Evolutionary conservation across 2,329 filamentous ascomycete species (phyloP), one percentile per base, ranked within the genome.

Genomic region (Tolypocladium endophyticum): DNA sequence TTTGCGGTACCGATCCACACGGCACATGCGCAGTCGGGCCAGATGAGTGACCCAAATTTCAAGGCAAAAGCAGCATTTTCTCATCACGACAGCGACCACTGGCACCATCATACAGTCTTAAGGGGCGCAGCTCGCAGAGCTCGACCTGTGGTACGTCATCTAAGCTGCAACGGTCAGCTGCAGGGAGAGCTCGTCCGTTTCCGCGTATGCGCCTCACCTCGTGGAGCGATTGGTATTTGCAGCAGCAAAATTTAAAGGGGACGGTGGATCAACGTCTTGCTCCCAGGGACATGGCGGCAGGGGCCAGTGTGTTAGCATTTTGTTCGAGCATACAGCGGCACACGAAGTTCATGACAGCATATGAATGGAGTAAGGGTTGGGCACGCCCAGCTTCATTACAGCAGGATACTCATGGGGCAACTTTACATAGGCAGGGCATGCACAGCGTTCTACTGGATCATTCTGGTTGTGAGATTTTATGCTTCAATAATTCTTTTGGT

Each of bases 1-100:
- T 61, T 61, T 79, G 59, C 69, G 75, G 47, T 79, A 74, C 63
- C 74, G 73, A 61, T 78, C 77, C 39, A 77, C 77, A 20, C 69
- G 76, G 62, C 65, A 66, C 33, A 74, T 75, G 73, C 70, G 73
- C 50, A 70, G 63, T 56, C 69, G 70, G 23, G 58, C 65, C 18
- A 59, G 61, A 20, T 65, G 30, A 63, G n/a, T 20, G 6, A 53
- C 28, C 28, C 47, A 30, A 35, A 20, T 2, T n/a, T 20, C 28
- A 12, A 8, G 50, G 18, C 50, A n/a, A 8, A 16, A 33, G 50
- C 30, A 14, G 18, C 45, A 18, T 5, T 25, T 50, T 30, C n/a
- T n/a, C 20, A 14, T 28, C 45, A 28, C 28, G 4, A 3, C 6
- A 6, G n/a, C 2, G 9, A 25, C 43, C 11, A 45, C 11, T 23